Conservation (phyloP, 2,329 filamentous ascomycete genomes). For the Microdochium nivale region DNA sequence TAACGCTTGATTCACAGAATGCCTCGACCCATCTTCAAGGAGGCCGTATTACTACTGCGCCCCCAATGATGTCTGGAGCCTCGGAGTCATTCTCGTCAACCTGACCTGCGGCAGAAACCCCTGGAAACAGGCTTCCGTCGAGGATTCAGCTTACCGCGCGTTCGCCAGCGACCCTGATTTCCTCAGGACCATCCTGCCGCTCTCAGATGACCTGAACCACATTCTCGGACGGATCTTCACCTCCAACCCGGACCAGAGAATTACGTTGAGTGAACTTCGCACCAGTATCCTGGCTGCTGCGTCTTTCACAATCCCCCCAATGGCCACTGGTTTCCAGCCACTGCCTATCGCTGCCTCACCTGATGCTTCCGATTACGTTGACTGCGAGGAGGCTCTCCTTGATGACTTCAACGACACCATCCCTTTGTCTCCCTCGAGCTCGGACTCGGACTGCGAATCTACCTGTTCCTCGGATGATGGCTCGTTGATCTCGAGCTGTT, state of each 20-base stretch:
- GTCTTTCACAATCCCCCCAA: conserved; percentile 52
- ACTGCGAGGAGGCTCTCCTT: conserved; percentile 35
- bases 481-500: conserved; percentile 45
- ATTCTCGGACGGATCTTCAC: conserved; percentile 86
- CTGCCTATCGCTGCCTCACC: conserved; percentile 33
- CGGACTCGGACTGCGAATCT: conserved; percentile 31
- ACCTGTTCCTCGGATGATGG: conserved; percentile 44
- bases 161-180: conserved; percentile 81
- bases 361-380: conserved; percentile 36
- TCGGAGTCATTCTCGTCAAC: conserved; percentile 97
- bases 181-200: conserved; percentile 82
- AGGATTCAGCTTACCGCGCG: conserved; percentile 91
- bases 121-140: conserved; percentile 91
- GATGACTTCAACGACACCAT: conserved; percentile 33
- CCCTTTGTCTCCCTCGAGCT: conserved; percentile 41
- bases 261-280: conserved; percentile 72
- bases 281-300: conserved; percentile 69
- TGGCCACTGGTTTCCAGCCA: conserved; percentile 18
- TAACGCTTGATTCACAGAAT: conserved; percentile 54
- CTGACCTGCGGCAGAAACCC: conserved; percentile 96
- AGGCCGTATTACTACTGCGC: conserved; percentile 79
- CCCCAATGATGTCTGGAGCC: conserved; percentile 94
- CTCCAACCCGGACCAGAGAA: conserved; percentile 72
- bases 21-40: conserved; percentile 67
- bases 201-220: conserved; percentile 81